phyloP scores from a whole-genome alignment of 305 asterid species.

The Withania somnifera region DNA sequence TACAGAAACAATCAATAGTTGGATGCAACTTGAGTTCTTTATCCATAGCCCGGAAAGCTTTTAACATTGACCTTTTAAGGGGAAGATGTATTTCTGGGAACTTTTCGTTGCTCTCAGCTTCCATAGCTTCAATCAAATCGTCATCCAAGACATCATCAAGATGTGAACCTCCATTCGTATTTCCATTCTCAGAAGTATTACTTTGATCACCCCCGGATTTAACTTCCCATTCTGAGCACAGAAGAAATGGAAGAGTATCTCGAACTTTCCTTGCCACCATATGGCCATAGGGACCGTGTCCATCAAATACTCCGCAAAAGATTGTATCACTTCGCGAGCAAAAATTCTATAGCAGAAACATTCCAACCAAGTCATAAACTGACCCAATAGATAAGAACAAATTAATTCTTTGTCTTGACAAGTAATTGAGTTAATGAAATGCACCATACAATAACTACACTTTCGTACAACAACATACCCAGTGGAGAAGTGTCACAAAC shows the following conservation, averaged over 20 bases:
- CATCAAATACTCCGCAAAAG: conserved; percentile 54
- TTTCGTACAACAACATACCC: no score
- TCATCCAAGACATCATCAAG: conserved; percentile 67
- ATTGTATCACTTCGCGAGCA: conserved; percentile 34
- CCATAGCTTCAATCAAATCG: conserved; percentile 52
- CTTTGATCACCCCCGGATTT: conserved; percentile 13
- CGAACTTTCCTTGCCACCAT: conserved; percentile 55
- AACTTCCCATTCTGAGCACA: conserved; percentile 30
- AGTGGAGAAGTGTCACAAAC: not conserved
- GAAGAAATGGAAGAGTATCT: conserved; percentile 37
- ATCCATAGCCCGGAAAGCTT: conserved; percentile 88
- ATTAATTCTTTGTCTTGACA: not conserved
- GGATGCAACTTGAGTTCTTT: conserved; percentile 84
- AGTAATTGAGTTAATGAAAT: not conserved
- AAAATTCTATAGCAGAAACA: conserved; percentile 65
- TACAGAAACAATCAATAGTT: conserved; percentile 77
- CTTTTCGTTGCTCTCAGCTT: conserved; percentile 54
- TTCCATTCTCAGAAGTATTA: conserved; percentile 15
- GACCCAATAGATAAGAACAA: conserved; percentile 32
- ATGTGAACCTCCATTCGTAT: conserved; percentile 37
- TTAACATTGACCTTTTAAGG: conserved; percentile 54
- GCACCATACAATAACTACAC: not conserved
- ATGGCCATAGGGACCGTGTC: conserved; percentile 58
- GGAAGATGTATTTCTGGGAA: conserved; percentile 68
- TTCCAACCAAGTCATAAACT: conserved; percentile 59